phyloP scores from a whole-genome alignment of 2,329 filamentous ascomycete genomes.

The Leptodontidium sp. region DNA sequence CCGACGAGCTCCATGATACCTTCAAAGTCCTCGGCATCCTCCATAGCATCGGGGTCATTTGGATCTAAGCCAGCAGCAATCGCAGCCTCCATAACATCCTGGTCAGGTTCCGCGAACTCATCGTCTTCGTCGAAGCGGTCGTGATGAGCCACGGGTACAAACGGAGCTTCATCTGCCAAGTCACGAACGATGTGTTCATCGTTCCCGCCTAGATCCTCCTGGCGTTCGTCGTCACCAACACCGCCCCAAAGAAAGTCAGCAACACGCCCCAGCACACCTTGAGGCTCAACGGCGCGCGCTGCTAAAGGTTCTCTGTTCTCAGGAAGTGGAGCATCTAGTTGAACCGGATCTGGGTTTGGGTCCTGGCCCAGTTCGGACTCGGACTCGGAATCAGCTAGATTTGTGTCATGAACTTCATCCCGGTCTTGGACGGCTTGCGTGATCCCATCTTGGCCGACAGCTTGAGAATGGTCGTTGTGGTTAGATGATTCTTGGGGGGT shows the following conservation, averaged over 20 bases:
- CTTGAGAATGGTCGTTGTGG: conserved; percentile 28
- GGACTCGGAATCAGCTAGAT: conserved; percentile 37
- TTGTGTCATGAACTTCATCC: conserved; percentile 38
- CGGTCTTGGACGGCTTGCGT: conserved; percentile 30
- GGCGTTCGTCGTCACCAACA: conserved; percentile 52
- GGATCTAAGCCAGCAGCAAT: conserved; percentile 74
- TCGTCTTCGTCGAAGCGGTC: conserved; percentile 37
- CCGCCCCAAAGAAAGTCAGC: conserved; percentile 70
- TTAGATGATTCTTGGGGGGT: conserved; percentile 4
- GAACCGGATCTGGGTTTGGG: conserved; percentile 31
- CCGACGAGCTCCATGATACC: conserved; percentile 95
- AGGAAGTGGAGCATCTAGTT: conserved; percentile 33
- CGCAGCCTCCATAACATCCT: conserved; percentile 70
- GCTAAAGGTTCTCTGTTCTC: conserved; percentile 30
- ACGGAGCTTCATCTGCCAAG: conserved; percentile 65
- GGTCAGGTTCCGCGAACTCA: conserved; percentile 55
- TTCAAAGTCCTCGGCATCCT: conserved; percentile 93
- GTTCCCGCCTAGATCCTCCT: conserved; percentile 55
- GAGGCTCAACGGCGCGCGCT: conserved; percentile 40
- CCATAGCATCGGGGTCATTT: conserved; percentile 78
- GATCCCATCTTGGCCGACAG: conserved; percentile 36
- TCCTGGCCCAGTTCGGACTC: conserved; percentile 33
- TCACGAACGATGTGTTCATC: conserved; percentile 69
- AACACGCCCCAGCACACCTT: conserved; percentile 54
- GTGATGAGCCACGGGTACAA: conserved; percentile 56